Percentiles rank a stretch among this genome's conserved stretches.
Evolutionary conservation across 2,329 filamentous ascomycete species (phyloP).

Genomic region (Tympanopsis confertula): DNA sequence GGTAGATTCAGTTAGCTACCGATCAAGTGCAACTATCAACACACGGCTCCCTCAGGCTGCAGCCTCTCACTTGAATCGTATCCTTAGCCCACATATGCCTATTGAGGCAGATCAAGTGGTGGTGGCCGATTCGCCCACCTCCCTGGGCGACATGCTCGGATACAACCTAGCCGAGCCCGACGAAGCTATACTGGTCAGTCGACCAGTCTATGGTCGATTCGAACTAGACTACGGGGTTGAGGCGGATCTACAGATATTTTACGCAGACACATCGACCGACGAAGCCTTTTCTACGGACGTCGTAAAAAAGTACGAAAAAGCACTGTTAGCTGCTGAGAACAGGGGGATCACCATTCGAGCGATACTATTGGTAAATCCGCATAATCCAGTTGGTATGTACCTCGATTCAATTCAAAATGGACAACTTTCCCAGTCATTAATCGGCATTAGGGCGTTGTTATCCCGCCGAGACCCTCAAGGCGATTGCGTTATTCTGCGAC

Average conservation of each 20-base stretch:
- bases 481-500: too few species aligned
- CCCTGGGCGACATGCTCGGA: background rate
- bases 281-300: background rate
- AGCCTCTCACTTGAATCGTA: background rate
- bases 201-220: background rate
- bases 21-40: too few species aligned
- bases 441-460: too few species aligned
- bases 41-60: background rate
- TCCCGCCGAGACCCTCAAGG: too few species aligned
- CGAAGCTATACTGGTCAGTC: background rate
- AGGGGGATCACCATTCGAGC: background rate
- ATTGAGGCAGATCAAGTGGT: background rate
- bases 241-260: background rate
- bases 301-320: background rate
- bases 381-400: background rate
- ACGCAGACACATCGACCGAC: background rate
- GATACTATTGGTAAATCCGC: too few species aligned
- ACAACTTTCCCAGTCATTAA: too few species aligned
- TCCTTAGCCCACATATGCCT: background rate
- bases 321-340: background rate
- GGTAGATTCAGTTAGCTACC: background rate
- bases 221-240: background rate
- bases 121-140: background rate
- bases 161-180: background rate
- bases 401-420: too few species aligned